Conservation (phyloP, 1,284 basidiomycete genomes). For the Trichosporon sp. region DNA sequence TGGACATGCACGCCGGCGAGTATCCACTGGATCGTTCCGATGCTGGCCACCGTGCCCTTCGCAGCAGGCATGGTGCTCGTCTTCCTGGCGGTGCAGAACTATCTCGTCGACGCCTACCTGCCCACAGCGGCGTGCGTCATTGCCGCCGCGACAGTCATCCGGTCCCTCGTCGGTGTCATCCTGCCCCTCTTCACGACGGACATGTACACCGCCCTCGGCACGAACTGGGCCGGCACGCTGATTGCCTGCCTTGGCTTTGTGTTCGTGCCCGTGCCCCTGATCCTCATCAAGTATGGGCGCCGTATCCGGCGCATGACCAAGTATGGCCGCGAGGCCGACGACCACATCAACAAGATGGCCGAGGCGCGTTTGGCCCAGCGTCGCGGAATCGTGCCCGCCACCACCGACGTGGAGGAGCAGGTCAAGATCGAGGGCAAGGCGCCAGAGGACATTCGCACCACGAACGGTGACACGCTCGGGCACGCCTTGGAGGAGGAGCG, state of each 20-base stretch:
- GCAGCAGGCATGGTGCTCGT: conserved; percentile 54
- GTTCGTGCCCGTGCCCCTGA: conserved; percentile 31
- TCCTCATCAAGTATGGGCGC: conserved; percentile 15
- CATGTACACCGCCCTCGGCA: conserved; percentile 64
- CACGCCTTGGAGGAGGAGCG: conserved; percentile 4
- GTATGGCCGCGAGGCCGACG: conserved; percentile 20
- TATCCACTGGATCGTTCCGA: conserved; percentile 67
- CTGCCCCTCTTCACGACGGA: conserved; percentile 64
- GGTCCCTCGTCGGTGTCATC: conserved; percentile 64
- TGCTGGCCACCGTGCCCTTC: conserved; percentile 66
- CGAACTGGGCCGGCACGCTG: conserved; percentile 61
- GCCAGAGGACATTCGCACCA: background rate
- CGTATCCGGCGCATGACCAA: conserved; percentile 19
- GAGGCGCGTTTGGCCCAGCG: conserved; percentile 1
- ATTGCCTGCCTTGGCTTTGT: conserved; percentile 41
- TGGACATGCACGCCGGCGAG: conserved; percentile 62
- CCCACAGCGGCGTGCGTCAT: conserved; percentile 62
- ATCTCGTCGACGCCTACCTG: conserved; percentile 67
- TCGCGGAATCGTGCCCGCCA: background rate
- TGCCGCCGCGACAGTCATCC: conserved; percentile 68
- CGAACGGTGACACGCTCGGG: conserved; percentile 10
- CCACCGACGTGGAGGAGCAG: conserved; percentile 1
- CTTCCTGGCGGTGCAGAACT: conserved; percentile 52
- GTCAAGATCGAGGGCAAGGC: conserved; percentile 13
- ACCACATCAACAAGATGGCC: conserved; percentile 33